Percentiles rank a stretch among this genome's conserved stretches.
phyloP scores from a whole-genome alignment of 2,329 filamentous ascomycete genomes.

The Cyphellophora attinorum region DNA sequence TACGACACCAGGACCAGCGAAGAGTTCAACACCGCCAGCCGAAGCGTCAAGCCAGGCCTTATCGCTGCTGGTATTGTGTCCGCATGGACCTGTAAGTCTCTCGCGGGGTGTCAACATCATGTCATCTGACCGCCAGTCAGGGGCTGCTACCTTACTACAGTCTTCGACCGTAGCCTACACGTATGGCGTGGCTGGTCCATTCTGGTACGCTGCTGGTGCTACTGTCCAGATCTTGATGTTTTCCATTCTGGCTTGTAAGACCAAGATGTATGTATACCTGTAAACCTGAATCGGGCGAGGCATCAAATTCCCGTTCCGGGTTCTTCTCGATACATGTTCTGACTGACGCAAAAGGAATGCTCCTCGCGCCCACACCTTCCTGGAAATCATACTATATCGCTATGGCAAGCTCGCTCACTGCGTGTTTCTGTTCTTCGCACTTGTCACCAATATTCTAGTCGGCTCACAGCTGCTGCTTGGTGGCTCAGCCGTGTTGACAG shows the following conservation, averaged over 20 bases:
- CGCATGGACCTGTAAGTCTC: constrained; percentile 73
- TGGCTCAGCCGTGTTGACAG: constrained; percentile 56
- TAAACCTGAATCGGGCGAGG: no score
- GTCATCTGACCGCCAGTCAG: no score
- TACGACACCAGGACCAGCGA: constrained; percentile 69
- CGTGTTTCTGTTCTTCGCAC: constrained; percentile 70
- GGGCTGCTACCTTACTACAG: constrained; percentile 40
- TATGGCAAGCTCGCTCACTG: constrained; percentile 67
- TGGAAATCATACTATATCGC: constrained; percentile 71
- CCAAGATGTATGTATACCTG: no score
- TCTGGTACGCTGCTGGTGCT: constrained; percentile 59
- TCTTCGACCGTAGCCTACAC: constrained; percentile 69
- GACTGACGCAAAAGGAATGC: no score
- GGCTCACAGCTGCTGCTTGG: constrained; percentile 54
- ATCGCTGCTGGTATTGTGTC: constrained; percentile 81
- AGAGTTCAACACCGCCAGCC: constrained; percentile 81
- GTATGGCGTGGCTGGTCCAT: constrained; percentile 59
- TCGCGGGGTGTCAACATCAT: no score
- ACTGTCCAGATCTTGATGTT: constrained; percentile 82
- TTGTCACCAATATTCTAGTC: constrained; percentile 78
- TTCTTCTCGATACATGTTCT: no score
- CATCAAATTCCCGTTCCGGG: no score
- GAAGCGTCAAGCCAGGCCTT: constrained; percentile 78
- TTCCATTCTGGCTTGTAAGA: constrained; percentile 58
- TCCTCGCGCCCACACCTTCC: constrained; percentile 42